phyloP scores from a whole-genome alignment of 805 yeast species.

The Cyberlindnera mycetangii region DNA sequence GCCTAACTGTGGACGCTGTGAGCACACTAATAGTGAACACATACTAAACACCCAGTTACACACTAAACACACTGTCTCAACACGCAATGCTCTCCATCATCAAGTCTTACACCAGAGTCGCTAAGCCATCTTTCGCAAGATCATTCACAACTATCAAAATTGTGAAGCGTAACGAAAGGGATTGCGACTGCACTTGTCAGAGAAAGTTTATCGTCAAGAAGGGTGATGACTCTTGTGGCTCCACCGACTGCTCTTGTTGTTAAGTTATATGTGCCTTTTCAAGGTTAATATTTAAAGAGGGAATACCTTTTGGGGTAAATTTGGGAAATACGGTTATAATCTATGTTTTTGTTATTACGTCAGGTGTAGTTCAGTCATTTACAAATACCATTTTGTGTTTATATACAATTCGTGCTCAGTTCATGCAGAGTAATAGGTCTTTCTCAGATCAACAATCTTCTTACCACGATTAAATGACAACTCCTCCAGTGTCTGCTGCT shows the following conservation, averaged over 20 bases:
- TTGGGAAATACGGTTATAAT: not conserved
- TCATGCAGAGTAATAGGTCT: slow-evolving; percentile 71
- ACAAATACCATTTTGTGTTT: too few relatives aligned
- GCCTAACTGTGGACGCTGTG: not conserved
- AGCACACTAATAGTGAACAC: not conserved
- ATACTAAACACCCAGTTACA: too few relatives aligned
- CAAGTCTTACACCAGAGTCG: slow-evolving; percentile 18
- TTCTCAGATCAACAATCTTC: slow-evolving; percentile 89
- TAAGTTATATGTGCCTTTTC: not conserved
- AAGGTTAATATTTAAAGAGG: not conserved
- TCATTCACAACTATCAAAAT: slow-evolving; percentile 7
- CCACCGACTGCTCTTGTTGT: slow-evolving; percentile 28
- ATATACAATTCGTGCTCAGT: not conserved
- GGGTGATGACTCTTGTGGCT: slow-evolving; percentile 26
- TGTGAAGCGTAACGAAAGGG: slow-evolving; percentile 21
- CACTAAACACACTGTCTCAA: slow-evolving; percentile 3
- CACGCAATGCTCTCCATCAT: slow-evolving; percentile 17
- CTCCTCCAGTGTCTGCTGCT: slow-evolving; percentile 81
- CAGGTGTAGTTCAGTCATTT: too few relatives aligned
- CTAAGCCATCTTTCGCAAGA: slow-evolving; percentile 11
- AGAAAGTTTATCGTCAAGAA: slow-evolving; percentile 15
- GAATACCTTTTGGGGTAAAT: not conserved
- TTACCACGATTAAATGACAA: slow-evolving; percentile 91
- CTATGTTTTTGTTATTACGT: not conserved
- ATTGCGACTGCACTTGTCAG: slow-evolving; percentile 30